Evolutionary conservation across 768 basidiomycete genomes (phyloP).

Genomic region (Tremella fuciformis): DNA sequence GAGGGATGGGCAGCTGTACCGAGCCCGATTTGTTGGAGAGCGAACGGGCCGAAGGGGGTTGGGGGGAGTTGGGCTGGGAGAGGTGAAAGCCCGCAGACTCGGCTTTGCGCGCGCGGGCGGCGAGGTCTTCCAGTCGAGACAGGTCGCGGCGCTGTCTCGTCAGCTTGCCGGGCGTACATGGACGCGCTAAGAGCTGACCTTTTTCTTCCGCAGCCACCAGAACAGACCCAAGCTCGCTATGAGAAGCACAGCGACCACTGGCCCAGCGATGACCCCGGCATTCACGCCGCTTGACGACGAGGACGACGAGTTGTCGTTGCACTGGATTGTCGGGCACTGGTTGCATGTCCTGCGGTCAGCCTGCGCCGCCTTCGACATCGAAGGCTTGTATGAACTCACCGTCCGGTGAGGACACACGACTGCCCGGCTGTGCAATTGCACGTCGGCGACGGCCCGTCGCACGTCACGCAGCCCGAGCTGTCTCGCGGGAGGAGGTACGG

Average conservation of each 20-base stretch:
- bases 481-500: neutral
- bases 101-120: constrained; percentile 41
- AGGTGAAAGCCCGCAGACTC: constrained; percentile 48
- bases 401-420: constrained; percentile 39
- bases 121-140: constrained; percentile 39
- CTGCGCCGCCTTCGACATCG: neutral
- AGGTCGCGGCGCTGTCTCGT: constrained; percentile 40
- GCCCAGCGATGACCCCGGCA: constrained; percentile 49
- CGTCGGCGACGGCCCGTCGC: constrained; percentile 31
- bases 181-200: constrained; percentile 30
- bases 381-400: constrained; percentile 26
- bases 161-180: constrained; percentile 5
- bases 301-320: constrained; percentile 27
- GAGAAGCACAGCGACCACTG: constrained; percentile 48
- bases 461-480: constrained; percentile 28
- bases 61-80: constrained; percentile 37
- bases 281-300: constrained; percentile 31
- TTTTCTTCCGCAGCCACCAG: constrained; percentile 47
- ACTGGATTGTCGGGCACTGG: constrained; percentile 47
- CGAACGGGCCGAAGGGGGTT: constrained; percentile 28
- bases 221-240: constrained; percentile 47
- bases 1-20: constrained; percentile 11
- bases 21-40: constrained; percentile 9
- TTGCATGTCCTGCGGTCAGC: constrained; percentile 42
- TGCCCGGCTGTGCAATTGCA: constrained; percentile 44